Evolutionary conservation across 2,329 filamentous ascomycete genomes (phyloP).

Genomic region (Cercospora janseana): DNA sequence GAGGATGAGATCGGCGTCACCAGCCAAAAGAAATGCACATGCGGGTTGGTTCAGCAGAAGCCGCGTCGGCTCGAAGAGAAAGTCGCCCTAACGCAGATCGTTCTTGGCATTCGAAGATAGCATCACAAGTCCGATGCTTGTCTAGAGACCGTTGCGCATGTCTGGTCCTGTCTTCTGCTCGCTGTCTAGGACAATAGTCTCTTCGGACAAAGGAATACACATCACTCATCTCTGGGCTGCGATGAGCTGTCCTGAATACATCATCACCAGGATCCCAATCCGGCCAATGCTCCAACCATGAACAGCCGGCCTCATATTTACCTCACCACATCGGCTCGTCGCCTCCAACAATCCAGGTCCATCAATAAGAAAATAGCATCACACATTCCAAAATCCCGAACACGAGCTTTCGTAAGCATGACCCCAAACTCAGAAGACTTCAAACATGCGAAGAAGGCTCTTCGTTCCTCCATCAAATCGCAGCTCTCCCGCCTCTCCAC

Average conservation of each 20-base stretch:
- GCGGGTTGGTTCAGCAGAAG: not conserved
- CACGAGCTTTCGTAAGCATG: not conserved
- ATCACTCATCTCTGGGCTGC: too few relatives aligned
- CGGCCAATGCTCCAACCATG: too few relatives aligned
- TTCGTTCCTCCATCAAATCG: conserved; percentile 68
- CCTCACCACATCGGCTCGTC: too few relatives aligned
- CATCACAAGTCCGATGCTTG: too few relatives aligned
- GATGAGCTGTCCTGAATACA: too few relatives aligned
- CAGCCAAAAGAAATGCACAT: not conserved
- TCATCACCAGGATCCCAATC: too few relatives aligned
- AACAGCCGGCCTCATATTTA: too few relatives aligned
- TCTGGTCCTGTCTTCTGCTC: too few relatives aligned
- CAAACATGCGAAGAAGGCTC: conserved; percentile 65
- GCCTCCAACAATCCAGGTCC: too few relatives aligned
- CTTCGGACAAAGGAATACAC: too few relatives aligned
- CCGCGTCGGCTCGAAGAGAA: not conserved
- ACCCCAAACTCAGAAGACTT: conserved; percentile 16
- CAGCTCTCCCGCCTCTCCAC: conserved; percentile 60
- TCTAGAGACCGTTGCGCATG: too few relatives aligned
- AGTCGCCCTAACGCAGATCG: not conserved
- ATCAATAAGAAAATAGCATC: too few relatives aligned
- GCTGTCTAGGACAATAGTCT: not conserved
- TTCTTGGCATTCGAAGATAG: not conserved
- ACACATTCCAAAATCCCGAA: not conserved
- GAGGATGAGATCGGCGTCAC: not conserved